Base-by-base conservation (phyloP, 2,329 filamentous ascomycete genomes). In the Ascochyta pisi region DNA sequence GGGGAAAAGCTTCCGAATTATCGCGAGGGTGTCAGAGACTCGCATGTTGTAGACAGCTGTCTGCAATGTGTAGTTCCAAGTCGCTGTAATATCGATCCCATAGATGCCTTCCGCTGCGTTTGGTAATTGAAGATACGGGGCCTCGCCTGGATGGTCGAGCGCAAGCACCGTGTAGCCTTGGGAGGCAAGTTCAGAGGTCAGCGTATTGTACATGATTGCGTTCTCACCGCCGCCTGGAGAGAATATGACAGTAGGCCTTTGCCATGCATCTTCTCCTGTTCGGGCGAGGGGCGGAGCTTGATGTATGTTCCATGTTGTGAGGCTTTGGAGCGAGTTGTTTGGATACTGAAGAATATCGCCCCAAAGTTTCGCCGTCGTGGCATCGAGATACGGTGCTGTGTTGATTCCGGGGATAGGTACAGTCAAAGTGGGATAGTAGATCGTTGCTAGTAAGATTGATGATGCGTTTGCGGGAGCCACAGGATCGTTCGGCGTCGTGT, bases 381-480 rank as follows among this genome's bases (percentile, higher is more conserved):
- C 44, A 49, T 69, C 65, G 15, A 69, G 52, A 47, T 69, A 69
- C 3, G 61, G 54, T 12, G 51, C 56, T 10, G 62, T 64, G 23
- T 54, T 62, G 15, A 56, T 61, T 45, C 48, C 43, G 10, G 58
- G 58, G 4, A 51, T 47, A 0, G 64, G 63, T 0, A 54, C 35
- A 0, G 61, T 49, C 7, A 48, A 44, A 0, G 69, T 70, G 0
- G 68, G 66, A 35, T 67, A 67, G 60, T 67, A 68, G 9, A 69
- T 61, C 6, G 65, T 65, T 8, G 58, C 61, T 3, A 72, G 54
- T 19, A 70, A 42, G 7, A 58, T 40, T 3, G 46, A 54, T 3
- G 54, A 59, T 10, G 55, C 44, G 23, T 62, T 66, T 6, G 41
- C 29, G 6, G 65, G 56, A 2, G 61, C 58, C 1, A 64, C 54